Conservation (phyloP, 2,329 filamentous ascomycete species). For the Xylaria sp. region DNA sequence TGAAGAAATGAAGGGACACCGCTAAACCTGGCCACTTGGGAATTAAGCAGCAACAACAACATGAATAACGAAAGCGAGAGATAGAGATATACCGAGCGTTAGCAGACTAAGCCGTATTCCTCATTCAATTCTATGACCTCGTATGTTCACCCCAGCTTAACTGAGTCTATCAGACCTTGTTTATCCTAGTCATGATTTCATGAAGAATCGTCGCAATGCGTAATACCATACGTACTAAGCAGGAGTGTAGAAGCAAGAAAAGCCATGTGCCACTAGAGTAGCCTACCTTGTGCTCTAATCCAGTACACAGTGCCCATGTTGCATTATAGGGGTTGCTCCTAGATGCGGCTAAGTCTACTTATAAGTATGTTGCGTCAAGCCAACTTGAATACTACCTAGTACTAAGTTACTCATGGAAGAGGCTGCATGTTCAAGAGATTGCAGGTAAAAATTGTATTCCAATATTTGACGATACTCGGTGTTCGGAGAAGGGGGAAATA, state of each 20-base stretch:
- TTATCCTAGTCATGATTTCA: constrained; percentile 12
- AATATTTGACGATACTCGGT: too few relatives aligned
- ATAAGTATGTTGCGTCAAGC: not conserved
- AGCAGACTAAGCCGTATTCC: constrained; percentile 10
- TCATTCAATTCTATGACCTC: constrained; percentile 17
- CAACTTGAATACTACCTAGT: not conserved
- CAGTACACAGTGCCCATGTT: not conserved
- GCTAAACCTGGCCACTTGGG: constrained; percentile 2
- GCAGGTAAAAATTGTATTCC: too few relatives aligned
- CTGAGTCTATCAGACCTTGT: not conserved
- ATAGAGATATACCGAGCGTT: constrained; percentile 6
- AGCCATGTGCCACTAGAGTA: constrained; percentile 2
- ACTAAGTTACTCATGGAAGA: not conserved
- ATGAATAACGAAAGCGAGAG: not conserved
- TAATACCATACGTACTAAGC: not conserved
- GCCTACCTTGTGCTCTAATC: not conserved
- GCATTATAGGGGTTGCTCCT: constrained; percentile 10
- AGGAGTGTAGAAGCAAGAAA: constrained; percentile 3
- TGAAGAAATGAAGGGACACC: constrained; percentile 34
- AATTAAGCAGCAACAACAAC: not conserved
- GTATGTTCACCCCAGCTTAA: constrained; percentile 14
- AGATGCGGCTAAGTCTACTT: not conserved
- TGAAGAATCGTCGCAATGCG: constrained; percentile 1
- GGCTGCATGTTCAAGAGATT: not conserved
- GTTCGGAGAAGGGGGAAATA: not conserved